Evolutionary conservation across 225 moss, liverwort and hornwort species (phyloP).

Genomic region (Rhytidiadelphus loreus): DNA sequence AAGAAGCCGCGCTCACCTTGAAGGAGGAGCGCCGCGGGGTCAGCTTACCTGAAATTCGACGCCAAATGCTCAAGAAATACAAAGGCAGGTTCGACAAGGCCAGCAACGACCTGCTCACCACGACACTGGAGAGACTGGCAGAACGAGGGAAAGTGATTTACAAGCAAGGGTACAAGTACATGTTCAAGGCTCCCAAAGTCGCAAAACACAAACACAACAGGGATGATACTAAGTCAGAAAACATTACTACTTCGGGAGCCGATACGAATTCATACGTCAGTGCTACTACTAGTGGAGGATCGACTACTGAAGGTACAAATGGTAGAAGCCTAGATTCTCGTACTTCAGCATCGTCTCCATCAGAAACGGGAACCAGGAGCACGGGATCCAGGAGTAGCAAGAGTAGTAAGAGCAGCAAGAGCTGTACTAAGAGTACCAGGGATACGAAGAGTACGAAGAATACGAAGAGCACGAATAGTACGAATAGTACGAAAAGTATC

Average conservation of each 20-base stretch:
- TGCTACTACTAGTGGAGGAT: background rate
- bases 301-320: background rate
- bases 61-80: constrained; percentile 10
- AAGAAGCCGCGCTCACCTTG: constrained; percentile 1
- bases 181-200: constrained; percentile 1
- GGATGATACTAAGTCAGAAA: background rate
- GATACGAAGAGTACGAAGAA: background rate
- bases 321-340: background rate
- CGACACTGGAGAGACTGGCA: constrained; percentile 10
- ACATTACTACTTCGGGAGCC: background rate
- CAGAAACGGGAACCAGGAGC: background rate
- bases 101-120: constrained; percentile 17
- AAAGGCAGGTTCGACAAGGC: constrained; percentile 8
- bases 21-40: constrained; percentile 1
- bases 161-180: constrained; percentile 5
- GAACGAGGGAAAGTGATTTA: constrained; percentile 16
- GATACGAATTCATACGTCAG: background rate
- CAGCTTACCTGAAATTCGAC: constrained; percentile 13
- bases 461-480: background rate
- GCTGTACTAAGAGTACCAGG: background rate
- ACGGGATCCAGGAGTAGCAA: background rate
- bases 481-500: background rate
- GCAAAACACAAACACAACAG: background rate
- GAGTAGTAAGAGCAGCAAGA: background rate
- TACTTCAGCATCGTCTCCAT: background rate